Percentiles rank a stretch among this genome's conserved stretches.
These are phyloP conservation scores for Poteriospumella lacustris DNA, from an alignment of 108 stramenopile genomes.

Conservation along the genomic window DNA sequence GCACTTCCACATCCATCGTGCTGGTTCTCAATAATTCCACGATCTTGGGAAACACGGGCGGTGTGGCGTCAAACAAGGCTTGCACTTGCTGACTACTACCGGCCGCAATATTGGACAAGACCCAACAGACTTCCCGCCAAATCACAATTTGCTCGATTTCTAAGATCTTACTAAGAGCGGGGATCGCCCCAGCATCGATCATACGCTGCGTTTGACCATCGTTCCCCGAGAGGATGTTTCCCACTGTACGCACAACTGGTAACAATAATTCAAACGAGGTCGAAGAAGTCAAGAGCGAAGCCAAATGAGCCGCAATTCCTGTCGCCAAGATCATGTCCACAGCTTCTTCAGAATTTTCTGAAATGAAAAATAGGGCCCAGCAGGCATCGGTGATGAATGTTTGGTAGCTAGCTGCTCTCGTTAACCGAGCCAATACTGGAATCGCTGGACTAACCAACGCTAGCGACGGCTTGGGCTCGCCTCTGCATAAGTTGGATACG, in stretches of 20 bases:
- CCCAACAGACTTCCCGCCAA: conserved; percentile 83
- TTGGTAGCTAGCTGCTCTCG: conserved; percentile 29
- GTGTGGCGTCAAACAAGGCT: conserved; percentile 35
- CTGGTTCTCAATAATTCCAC: conserved; percentile 48
- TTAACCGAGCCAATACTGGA: conserved; percentile 49
- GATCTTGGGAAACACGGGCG: conserved; percentile 51
- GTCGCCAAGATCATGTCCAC: conserved; percentile 63
- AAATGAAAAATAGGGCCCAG: conserved; percentile 82
- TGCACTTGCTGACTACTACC: conserved; percentile 71
- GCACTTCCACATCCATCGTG: conserved; percentile 69
- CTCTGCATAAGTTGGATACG: conserved; percentile 85
- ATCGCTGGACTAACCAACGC: conserved; percentile 53
- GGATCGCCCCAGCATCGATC: not conserved
- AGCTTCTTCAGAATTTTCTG: conserved; percentile 69
- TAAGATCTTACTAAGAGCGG: conserved; percentile 41
- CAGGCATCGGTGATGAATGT: conserved; percentile 63
- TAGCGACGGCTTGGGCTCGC: conserved; percentile 70
- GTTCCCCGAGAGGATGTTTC: conserved; percentile 83
- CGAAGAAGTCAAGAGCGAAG: conserved; percentile 52
- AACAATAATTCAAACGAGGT: conserved; percentile 44
- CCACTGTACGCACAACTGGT: conserved; percentile 78
- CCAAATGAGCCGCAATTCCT: conserved; percentile 50
- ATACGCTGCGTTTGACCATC: conserved; percentile 71
- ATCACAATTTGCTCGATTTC: conserved; percentile 51
- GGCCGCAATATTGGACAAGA: conserved; percentile 82